Conservation (phyloP, 805 yeast genomes). For the Candida nitratophila region DNA sequence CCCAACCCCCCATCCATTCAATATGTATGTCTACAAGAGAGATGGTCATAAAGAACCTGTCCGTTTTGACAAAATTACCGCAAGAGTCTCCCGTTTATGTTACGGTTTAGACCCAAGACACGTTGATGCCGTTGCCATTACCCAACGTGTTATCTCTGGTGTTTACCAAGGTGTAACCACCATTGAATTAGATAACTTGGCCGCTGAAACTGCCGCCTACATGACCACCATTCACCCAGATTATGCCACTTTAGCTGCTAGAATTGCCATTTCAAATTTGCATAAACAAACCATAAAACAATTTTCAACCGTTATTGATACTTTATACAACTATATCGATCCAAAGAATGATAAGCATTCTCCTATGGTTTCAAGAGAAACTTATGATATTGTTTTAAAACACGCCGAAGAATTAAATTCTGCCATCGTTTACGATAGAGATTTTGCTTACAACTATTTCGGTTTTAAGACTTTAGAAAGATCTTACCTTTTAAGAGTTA, state of each 20-base stretch:
- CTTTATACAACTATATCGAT: slow-evolving; percentile 70
- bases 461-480: slow-evolving; percentile 58
- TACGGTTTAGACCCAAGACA: slow-evolving; percentile 89
- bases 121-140: slow-evolving; percentile 92
- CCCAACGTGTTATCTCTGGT: slow-evolving; percentile 93
- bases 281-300: slow-evolving; percentile 91
- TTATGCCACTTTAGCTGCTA: slow-evolving; percentile 89
- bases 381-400: slow-evolving; percentile 54
- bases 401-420: slow-evolving; percentile 63
- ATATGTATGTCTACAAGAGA: slow-evolving; percentile 82
- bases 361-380: slow-evolving; percentile 67
- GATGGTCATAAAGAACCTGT: slow-evolving; percentile 94
- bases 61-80: slow-evolving; percentile 93
- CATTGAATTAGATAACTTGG: slow-evolving; percentile 66
- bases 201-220: slow-evolving; percentile 96
- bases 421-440: slow-evolving; percentile 68
- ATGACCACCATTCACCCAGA: slow-evolving; percentile 99
- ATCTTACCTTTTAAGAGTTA: slow-evolving; percentile 46
- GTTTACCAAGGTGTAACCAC: slow-evolving; percentile 97
- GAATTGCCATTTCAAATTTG: slow-evolving; percentile 89
- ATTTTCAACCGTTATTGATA: slow-evolving; percentile 70
- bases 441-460: slow-evolving; percentile 50
- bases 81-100: slow-evolving; percentile 87
- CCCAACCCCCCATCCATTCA: slow-evolving; percentile 1
- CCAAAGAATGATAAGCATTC: slow-evolving; percentile 64